These are phyloP conservation scores for Leccinellum albellum DNA, from an alignment of 768 basidiomycete species.

Conservation along the genomic window DNA sequence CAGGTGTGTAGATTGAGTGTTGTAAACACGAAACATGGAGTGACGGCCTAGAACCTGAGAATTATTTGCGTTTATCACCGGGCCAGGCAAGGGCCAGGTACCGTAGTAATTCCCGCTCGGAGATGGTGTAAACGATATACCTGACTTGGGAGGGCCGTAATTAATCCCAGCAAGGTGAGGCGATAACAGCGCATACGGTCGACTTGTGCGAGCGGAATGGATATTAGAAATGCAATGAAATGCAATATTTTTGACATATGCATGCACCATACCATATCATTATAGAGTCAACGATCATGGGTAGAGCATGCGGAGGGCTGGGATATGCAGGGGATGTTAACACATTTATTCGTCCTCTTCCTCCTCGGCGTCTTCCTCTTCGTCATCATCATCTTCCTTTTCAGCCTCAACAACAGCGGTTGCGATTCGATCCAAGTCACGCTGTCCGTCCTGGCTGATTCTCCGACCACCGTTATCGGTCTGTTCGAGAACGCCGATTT, in stretches of 20 bases:
- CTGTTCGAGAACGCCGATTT: slow-evolving; percentile 96
- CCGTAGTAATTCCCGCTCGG: no score
- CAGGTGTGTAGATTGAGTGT: no score
- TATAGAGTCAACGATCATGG: slow-evolving; percentile 21
- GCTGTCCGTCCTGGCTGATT: slow-evolving; percentile 95
- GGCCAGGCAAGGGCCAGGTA: no score
- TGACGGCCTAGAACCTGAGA: no score
- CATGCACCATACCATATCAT: slow-evolving; percentile 42
- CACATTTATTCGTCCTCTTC: slow-evolving; percentile 42
- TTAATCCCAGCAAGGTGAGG: neutral
- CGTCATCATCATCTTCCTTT: slow-evolving; percentile 72
- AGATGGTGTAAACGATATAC: no score
- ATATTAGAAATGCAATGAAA: slow-evolving; percentile 11
- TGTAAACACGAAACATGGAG: no score
- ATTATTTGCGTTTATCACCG: no score
- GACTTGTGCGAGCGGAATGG: neutral
- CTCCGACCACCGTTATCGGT: slow-evolving; percentile 91
- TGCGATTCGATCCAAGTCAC: slow-evolving; percentile 92
- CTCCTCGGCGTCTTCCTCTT: slow-evolving; percentile 68
- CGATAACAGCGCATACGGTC: no score
- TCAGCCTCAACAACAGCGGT: slow-evolving; percentile 81
- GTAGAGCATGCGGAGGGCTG: slow-evolving; percentile 17
- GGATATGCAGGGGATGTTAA: slow-evolving; percentile 16
- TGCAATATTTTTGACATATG: slow-evolving; percentile 31
- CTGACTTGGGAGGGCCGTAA: neutral